Evolutionary conservation across 2,329 filamentous ascomycete genomes (phyloP).

Genomic region (Orbilia javanica): DNA sequence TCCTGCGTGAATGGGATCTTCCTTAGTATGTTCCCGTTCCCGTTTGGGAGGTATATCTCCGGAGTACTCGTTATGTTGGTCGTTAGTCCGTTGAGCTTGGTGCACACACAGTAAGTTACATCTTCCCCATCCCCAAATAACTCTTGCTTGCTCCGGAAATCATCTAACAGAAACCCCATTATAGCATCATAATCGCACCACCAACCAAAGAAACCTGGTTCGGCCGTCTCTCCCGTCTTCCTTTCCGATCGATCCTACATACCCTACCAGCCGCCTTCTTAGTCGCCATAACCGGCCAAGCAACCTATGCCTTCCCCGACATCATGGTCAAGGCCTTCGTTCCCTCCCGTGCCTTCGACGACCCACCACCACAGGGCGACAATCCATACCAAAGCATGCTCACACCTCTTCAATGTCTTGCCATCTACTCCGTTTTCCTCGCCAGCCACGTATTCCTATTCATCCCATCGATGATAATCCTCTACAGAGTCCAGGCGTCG

Average conservation of each 20-base stretch:
- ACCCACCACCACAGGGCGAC: constrained; percentile 60
- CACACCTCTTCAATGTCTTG: constrained; percentile 63
- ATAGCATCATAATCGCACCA: constrained; percentile 77
- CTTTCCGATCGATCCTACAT: constrained; percentile 76
- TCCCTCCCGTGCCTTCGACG: constrained; percentile 64
- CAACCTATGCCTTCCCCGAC: constrained; percentile 64
- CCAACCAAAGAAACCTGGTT: constrained; percentile 75
- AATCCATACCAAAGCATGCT: constrained; percentile 61
- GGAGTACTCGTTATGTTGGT: constrained; percentile 73
- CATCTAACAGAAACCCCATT: background rate
- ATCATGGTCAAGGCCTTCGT: constrained; percentile 57
- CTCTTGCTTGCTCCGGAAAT: too few species aligned
- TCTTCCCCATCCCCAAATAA: constrained; percentile 35
- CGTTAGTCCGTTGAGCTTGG: constrained; percentile 77
- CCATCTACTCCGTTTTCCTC: constrained; percentile 68
- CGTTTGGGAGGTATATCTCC: constrained; percentile 68
- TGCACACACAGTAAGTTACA: constrained; percentile 78
- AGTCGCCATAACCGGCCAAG: constrained; percentile 69
- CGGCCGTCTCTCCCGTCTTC: constrained; percentile 76
- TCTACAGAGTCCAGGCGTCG: constrained; percentile 87
- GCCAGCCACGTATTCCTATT: constrained; percentile 73
- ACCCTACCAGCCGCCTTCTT: constrained; percentile 75
- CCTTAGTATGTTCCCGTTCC: constrained; percentile 65
- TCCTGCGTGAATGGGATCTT: constrained; percentile 68
- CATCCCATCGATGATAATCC: constrained; percentile 80